phyloP scores from a whole-genome alignment of 2,329 filamentous ascomycete genomes.

The Monilinia laxa region DNA sequence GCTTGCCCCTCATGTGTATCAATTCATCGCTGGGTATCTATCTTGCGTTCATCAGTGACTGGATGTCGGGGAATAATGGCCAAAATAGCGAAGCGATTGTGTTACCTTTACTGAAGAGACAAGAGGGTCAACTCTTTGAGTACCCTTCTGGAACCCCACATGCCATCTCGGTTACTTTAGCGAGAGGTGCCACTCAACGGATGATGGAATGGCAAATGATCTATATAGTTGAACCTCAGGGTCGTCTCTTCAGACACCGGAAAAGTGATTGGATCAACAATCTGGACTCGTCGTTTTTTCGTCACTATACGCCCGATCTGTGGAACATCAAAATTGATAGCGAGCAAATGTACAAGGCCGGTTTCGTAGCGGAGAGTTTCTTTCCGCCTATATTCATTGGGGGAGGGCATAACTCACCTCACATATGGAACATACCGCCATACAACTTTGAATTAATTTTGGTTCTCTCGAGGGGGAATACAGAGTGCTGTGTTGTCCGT shows the following conservation, averaged over 20 bases:
- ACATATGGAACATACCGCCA: neutral
- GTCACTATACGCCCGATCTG: neutral
- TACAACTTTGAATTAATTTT: neutral
- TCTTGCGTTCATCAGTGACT: slow-evolving; percentile 1
- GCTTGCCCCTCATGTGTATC: neutral
- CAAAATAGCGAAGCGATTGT: neutral
- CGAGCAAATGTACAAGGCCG: neutral
- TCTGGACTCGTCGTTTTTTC: neutral
- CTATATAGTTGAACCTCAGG: neutral
- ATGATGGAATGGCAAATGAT: neutral
- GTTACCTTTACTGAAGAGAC: neutral
- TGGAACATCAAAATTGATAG: neutral
- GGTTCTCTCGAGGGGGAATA: neutral
- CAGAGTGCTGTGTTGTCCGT: neutral
- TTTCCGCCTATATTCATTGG: neutral
- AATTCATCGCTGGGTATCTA: slow-evolving; percentile 1
- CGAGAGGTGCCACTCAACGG: neutral
- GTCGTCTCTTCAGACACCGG: neutral
- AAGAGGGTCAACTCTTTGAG: neutral
- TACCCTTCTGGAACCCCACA: neutral
- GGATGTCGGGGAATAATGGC: neutral
- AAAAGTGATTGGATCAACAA: neutral
- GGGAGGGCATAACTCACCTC: neutral
- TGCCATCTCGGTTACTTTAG: neutral
- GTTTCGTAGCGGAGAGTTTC: neutral